These are phyloP conservation scores for Cucurbita ficifolia DNA, from an alignment of 306 rosid genomes.

Conservation along the genomic window DNA sequence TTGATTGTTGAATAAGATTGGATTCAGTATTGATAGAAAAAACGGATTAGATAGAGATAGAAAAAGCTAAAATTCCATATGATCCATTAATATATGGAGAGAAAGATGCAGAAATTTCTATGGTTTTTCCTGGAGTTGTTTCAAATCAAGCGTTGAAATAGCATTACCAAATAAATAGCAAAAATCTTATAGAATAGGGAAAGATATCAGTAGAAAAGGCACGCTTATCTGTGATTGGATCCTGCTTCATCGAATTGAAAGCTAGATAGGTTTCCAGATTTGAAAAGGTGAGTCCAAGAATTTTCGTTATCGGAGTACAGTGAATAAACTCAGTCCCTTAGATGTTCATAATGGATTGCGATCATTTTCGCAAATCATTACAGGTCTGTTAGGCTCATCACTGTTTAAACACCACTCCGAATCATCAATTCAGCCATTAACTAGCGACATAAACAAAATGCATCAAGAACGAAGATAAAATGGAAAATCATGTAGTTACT, in stretches of 20 bases:
- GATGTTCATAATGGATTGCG: slow-evolving; percentile 67
- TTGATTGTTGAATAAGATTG: too few species aligned
- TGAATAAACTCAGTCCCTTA: slow-evolving; percentile 68
- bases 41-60: too few species aligned
- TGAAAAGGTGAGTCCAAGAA: neutral
- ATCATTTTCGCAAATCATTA: slow-evolving; percentile 79
- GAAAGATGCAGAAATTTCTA: too few species aligned
- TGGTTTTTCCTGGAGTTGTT: too few species aligned
- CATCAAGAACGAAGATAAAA: neutral
- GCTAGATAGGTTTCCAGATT: neutral
- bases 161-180: too few species aligned
- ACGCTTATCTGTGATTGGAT: neutral
- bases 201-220: neutral
- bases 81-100: too few species aligned
- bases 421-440: neutral
- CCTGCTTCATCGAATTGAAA: neutral
- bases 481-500: slow-evolving; percentile 30
- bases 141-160: too few species aligned
- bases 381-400: slow-evolving; percentile 89
- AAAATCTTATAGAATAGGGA: too few species aligned
- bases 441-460: too few species aligned
- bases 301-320: neutral
- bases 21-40: too few species aligned
- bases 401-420: neutral
- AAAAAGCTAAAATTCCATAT: too few species aligned